Percentiles rank a stretch among this genome's conserved stretches.
Evolutionary conservation across 2,329 filamentous ascomycete species (phyloP).

Genomic region (Penicillium sp.): DNA sequence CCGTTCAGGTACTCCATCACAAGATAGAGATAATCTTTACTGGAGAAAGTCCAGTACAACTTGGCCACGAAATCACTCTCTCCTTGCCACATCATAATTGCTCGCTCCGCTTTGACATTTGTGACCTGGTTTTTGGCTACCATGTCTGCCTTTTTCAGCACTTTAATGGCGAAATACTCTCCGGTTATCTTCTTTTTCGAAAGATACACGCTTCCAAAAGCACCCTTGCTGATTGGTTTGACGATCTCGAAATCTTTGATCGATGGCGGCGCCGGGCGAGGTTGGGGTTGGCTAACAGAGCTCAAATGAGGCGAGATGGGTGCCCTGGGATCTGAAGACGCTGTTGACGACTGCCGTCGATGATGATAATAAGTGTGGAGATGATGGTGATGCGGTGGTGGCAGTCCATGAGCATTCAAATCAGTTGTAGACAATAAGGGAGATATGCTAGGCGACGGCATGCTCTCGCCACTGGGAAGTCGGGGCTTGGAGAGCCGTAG

Average conservation of each 20-base stretch:
- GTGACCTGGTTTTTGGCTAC: conserved; percentile 99
- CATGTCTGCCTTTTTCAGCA: conserved; percentile 99
- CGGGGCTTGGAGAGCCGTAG: conserved; percentile 81
- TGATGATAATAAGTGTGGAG: conserved; percentile 59
- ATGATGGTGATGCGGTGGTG: conserved; percentile 39
- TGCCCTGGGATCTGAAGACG: conserved; percentile 64
- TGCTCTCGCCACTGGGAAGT: conserved; percentile 51
- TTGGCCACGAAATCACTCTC: conserved; percentile 99
- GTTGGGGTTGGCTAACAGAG: conserved; percentile 75
- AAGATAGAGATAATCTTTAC: conserved; percentile 96
- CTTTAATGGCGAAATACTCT: conserved; percentile 98
- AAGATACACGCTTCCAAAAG: conserved; percentile 95
- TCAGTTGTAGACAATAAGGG: conserved; percentile 81
- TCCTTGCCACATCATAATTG: conserved; percentile 99
- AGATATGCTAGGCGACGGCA: conserved; percentile 83
- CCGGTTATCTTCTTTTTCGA: conserved; percentile 98
- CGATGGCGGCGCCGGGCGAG: conserved; percentile 83
- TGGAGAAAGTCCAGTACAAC: conserved; percentile 99
- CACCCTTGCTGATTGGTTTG: conserved; percentile 98
- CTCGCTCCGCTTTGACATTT: conserved; percentile 96
- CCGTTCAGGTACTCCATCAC: conserved; percentile 99
- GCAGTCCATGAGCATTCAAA: conserved; percentile 54
- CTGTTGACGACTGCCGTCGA: conserved; percentile 84
- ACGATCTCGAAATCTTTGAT: conserved; percentile 99
- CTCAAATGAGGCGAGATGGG: conserved; percentile 79